Percentiles rank a stretch among this genome's conserved stretches.
Conservation (phyloP, 2,329 filamentous ascomycete genomes). For the Penicillium brevicompactum region DNA sequence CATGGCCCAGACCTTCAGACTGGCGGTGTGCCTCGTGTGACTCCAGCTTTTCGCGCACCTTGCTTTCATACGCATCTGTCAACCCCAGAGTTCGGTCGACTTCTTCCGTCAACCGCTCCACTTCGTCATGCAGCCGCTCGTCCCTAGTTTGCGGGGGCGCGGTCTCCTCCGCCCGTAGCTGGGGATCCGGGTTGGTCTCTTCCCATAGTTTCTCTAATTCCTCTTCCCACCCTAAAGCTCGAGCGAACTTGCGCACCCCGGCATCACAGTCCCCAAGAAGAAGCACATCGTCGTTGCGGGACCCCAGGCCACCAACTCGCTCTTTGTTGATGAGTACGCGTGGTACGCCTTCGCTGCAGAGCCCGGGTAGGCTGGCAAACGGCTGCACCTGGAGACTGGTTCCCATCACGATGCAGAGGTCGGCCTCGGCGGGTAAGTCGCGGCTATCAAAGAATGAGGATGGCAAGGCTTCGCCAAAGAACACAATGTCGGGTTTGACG, state of each 20-base stretch:
- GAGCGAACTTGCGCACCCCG: constrained; percentile 76
- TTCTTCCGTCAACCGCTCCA: constrained; percentile 60
- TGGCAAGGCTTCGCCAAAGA: constrained; percentile 80
- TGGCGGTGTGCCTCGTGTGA: constrained; percentile 14
- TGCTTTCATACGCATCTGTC: constrained; percentile 49
- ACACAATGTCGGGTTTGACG: constrained; percentile 93
- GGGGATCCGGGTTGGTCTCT: constrained; percentile 63
- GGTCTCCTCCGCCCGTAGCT: constrained; percentile 49
- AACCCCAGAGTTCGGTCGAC: constrained; percentile 58
- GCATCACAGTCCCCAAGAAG: constrained; percentile 80
- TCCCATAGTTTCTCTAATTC: constrained; percentile 81
- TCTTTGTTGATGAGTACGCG: constrained; percentile 88
- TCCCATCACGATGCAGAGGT: constrained; percentile 82
- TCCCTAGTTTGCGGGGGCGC: constrained; percentile 52
- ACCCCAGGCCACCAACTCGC: constrained; percentile 75
- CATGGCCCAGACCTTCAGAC: constrained; percentile 33
- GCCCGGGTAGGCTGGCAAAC: constrained; percentile 76
- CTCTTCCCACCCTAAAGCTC: constrained; percentile 79
- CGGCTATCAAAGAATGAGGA: constrained; percentile 64
- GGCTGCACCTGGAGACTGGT: constrained; percentile 87
- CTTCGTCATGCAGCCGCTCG: constrained; percentile 59
- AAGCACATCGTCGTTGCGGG: constrained; percentile 79
- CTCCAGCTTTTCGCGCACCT: constrained; percentile 37
- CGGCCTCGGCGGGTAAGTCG: constrained; percentile 61
- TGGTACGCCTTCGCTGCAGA: constrained; percentile 65